Evolutionary conservation across 208 protist species (phyloP).

Genomic region (Acanthamoeba rhysodes): DNA sequence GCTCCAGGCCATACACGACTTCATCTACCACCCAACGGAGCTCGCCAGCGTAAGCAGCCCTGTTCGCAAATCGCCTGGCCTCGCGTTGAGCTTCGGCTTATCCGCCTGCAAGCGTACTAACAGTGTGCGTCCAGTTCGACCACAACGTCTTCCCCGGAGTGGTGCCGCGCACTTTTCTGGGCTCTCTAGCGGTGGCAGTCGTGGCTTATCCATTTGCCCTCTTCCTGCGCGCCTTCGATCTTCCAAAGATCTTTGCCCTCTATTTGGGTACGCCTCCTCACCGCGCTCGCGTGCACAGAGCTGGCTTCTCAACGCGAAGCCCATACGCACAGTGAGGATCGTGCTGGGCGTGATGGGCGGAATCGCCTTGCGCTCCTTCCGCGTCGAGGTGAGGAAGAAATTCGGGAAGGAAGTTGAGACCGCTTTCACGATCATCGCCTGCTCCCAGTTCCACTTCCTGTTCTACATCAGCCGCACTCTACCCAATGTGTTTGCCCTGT

Average conservation of each 20-base stretch:
- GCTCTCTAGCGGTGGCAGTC: constrained; percentile 88
- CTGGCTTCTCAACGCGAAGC: neutral
- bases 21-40: constrained; percentile 89
- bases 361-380: constrained; percentile 25
- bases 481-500: constrained; percentile 94
- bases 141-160: constrained; percentile 95
- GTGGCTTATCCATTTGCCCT: constrained; percentile 74
- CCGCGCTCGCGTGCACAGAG: too few relatives aligned
- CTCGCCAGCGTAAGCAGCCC: constrained; percentile 71
- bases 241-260: constrained; percentile 55
- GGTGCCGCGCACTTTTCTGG: constrained; percentile 95
- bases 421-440: constrained; percentile 83
- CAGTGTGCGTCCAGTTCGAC: constrained; percentile 89
- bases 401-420: constrained; percentile 72
- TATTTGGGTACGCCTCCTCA: neutral
- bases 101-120: neutral
- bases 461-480: constrained; percentile 94
- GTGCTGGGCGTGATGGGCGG: constrained; percentile 69
- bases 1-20: constrained; percentile 96
- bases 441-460: constrained; percentile 93
- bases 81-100: too few relatives aligned
- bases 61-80: too few relatives aligned
- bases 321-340: neutral
- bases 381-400: neutral
- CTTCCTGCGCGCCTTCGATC: constrained; percentile 52